Evolutionary conservation across 345 rosid species (phyloP), one percentile per base, ranked within the genome.

Genomic region (Atalantia buxifolia): DNA sequence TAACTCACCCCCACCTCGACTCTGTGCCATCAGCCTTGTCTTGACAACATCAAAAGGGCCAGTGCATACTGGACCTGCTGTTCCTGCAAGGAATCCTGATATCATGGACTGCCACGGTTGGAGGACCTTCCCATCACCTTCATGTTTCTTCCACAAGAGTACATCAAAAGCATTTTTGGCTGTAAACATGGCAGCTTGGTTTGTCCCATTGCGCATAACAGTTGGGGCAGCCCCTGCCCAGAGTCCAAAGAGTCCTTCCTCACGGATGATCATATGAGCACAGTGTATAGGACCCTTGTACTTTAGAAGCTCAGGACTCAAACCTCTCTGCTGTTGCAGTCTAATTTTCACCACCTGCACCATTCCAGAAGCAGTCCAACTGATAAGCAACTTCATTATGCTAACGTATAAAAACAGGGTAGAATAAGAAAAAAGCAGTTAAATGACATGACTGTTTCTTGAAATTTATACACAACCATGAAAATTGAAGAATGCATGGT

Each of bases 21-120:
- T 91, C 67, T 96, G 99, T 70, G 98, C 98, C 99, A 94, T 96
- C 75, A 94, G 69, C 87, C 99, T 91, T 8, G 99, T 96, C 81
- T 96, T 96, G 30, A 96, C 99, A n/a, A 96, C 99, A 82, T 96
- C 99, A 30, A 96, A 96, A 0, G 99, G 99, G 18, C 99, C 98
- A 0, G 99, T 96, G 79, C 99, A 94, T 18, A 91, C 78, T 5
- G 98, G 99, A 76, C 99, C 98, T 1, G 88, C 97, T 0, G 95
- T 92, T 82, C 98, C 99, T 2, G 98, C 99, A 66, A 92, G 92
- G 71, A 96, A 96, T 56, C 99, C 98, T 0, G 97, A 94, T 77
- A 96, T 85, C 99, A 96, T 96, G 42, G 98, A 96, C 72, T 92
- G 98, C 98, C 98, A 94, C 18, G 97, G 94, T 74, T 83, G 98